Evolutionary conservation across 441 rosid species (phyloP), one percentile per base, ranked within the genome.

Genomic region (Brassica balearica): DNA sequence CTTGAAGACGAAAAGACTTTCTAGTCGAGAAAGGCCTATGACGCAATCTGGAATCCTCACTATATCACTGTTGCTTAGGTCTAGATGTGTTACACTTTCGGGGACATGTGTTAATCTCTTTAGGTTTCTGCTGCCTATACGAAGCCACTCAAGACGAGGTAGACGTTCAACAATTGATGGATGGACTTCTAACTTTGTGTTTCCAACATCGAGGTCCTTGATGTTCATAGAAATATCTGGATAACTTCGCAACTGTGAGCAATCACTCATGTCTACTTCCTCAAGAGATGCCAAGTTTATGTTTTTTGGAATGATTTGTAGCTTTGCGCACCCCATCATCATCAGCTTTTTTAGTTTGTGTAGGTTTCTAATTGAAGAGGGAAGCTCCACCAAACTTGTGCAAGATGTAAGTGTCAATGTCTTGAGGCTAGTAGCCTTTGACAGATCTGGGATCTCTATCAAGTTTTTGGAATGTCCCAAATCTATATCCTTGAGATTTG

Each of bases 391-490:
- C 65, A 84, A 77, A 12, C 77, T 80, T 22, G 1, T 15, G 63
- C 87, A 84, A 12, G 2, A 1, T 0, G 4, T 8, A 36, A 85
- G 75, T 8, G 27, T 73, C 22, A 84, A 22, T 19, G 3, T 12
- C 69, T 46, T 4, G 69, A 76, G 79, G 36, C 15, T 76, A 12
- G 48, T 68, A 60, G 79, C 69, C 34, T 68, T 84, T 32, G 4
- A 86, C 77, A 78, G 82, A 62, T 86, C 12, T 10, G 69, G 88
- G 1, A 85, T 58, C 29, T 71, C 61, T n/a, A 15, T 25, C 20
- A 88, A 75, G 1, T 27, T 32, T 5, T 7, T 0, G 0, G 82
- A 86, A 7, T 20, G 6, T 0, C 71, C 56, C 38, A 86, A 72
- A 32, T 81, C 22, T 3, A 87, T 64, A 6, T 14, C 6, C 65